Base-by-base conservation (phyloP, 805 yeast genomes). In the Starmerella gropengiesseri region DNA sequence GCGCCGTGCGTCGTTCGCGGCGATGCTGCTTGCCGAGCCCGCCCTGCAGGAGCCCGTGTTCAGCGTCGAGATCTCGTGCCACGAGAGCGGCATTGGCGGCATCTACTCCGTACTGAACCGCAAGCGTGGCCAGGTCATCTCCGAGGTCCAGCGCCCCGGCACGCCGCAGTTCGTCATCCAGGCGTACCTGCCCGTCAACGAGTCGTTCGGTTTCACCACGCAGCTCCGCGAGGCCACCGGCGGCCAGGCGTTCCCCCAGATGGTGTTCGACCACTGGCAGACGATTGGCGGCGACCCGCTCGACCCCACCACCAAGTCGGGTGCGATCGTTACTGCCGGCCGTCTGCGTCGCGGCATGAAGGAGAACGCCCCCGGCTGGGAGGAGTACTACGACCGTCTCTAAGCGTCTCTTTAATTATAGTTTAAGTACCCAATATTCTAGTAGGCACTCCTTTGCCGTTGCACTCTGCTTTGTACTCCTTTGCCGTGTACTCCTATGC, bases 191-290 rank as follows among this genome's bases (percentile, higher is more conserved):
- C 98, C 98, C 69, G 96, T 89, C 61, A 91, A 89, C 75, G 98
- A 91, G 78, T 89, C 98, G 48, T 89, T 91, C 81, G 98, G 98
- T 82, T 89, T 89, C 95, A 81, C 95, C 63, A 91, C 93, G 77
- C 95, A 87, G 66, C 81, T 89, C 67, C 85, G 98, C 79, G 96
- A 89, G 76, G 95, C 97, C 67, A 89, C 98, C 66, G 96, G 95
- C 83, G 98, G 98, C 73, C 98, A 89, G 79, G 98, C 98, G 71
- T 89, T 89, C 98, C 98, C 98, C 74, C 97, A 89, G 77, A 78
- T 91, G 94, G 93, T 91, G 71, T 91, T 89, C 73, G 97, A 91
- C 72, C 98, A 89, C 72, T 89, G 97, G 97, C 74, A 85, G 57
- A 70, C 84, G 62, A 74, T 91, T 76, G 64, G 66, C 59, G 94